A percentile compares a stretch with the other conserved stretches of the same genome.
These are phyloP conservation scores for Aspergillus nanangensis DNA, from an alignment of 495 filamentous ascomycete species.

Conservation along the genomic window DNA sequence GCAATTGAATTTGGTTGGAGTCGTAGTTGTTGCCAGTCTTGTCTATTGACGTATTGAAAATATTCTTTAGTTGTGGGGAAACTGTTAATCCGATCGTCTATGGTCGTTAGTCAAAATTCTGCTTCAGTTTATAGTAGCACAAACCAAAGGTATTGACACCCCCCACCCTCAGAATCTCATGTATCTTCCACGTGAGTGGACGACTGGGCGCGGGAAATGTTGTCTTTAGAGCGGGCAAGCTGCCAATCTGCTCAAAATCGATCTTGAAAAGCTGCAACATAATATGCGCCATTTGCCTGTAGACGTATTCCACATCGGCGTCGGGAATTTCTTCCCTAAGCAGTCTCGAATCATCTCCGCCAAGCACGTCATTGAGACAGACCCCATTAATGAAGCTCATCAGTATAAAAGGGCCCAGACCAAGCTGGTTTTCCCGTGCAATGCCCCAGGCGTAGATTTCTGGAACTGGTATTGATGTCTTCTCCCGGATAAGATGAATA, in stretches of 20 bases:
- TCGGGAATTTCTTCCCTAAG: slow-evolving; percentile 11
- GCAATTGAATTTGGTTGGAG: slow-evolving; percentile 26
- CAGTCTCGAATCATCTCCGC: neutral
- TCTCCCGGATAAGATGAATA: neutral
- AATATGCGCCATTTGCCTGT: slow-evolving; percentile 27
- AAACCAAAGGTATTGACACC: slow-evolving; percentile 31
- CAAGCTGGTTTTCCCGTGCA: neutral
- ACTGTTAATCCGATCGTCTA: slow-evolving; percentile 28
- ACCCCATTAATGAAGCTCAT: slow-evolving; percentile 5
- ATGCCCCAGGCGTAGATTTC: neutral
- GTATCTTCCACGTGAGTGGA: slow-evolving; percentile 28
- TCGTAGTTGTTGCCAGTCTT: slow-evolving; percentile 31
- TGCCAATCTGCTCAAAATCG: slow-evolving; percentile 23
- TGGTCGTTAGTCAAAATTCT: slow-evolving; percentile 1
- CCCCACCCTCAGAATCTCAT: slow-evolving; percentile 26
- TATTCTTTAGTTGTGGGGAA: slow-evolving; percentile 27
- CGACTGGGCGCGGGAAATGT: slow-evolving; percentile 7
- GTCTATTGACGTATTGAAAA: slow-evolving; percentile 24
- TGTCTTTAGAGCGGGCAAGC: slow-evolving; percentile 12
- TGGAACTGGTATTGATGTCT: neutral
- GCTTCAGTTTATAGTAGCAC: slow-evolving; percentile 3
- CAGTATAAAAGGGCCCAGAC: slow-evolving; percentile 4
- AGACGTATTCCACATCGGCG: slow-evolving; percentile 21
- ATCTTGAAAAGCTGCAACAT: slow-evolving; percentile 22
- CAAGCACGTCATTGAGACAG: slow-evolving; percentile 1